These are phyloP conservation scores for Acephala macrosclerotiorum DNA, from an alignment of 2,329 filamentous ascomycete species.

Conservation along the genomic window DNA sequence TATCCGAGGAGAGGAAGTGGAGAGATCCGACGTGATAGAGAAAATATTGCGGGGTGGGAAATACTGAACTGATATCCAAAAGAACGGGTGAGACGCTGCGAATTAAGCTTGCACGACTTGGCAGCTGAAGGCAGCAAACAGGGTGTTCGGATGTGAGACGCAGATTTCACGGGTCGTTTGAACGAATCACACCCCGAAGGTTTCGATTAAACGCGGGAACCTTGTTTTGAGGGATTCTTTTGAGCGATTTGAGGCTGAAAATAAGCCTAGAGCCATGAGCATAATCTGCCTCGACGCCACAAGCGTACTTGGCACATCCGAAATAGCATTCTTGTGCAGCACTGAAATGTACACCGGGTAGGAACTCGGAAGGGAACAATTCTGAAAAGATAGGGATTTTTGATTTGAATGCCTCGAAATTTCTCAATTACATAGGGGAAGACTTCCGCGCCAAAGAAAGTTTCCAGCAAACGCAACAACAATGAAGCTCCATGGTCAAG, in stretches of 20 bases:
- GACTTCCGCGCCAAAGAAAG: background rate
- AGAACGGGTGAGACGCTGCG: background rate
- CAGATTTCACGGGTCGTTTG: background rate
- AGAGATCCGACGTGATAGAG: background rate
- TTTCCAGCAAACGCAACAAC: background rate
- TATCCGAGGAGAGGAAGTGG: background rate
- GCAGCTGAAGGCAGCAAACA: background rate
- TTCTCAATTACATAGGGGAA: background rate
- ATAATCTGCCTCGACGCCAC: conserved; percentile 6
- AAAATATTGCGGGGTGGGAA: background rate
- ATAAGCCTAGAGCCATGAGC: background rate
- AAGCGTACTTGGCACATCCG: conserved; percentile 5
- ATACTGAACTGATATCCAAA: background rate
- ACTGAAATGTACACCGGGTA: background rate
- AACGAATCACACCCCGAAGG: background rate
- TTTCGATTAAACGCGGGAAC: background rate
- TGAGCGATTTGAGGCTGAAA: background rate
- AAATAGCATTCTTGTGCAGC: background rate
- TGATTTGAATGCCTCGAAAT: background rate
- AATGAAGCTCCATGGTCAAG: background rate
- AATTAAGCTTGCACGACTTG: background rate
- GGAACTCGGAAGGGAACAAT: background rate
- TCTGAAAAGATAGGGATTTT: background rate
- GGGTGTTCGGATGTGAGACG: background rate
- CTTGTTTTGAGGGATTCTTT: background rate